These are phyloP conservation scores for Erythrophleum ivorense DNA, from an alignment of 331 rosid genomes.

Conservation along the genomic window DNA sequence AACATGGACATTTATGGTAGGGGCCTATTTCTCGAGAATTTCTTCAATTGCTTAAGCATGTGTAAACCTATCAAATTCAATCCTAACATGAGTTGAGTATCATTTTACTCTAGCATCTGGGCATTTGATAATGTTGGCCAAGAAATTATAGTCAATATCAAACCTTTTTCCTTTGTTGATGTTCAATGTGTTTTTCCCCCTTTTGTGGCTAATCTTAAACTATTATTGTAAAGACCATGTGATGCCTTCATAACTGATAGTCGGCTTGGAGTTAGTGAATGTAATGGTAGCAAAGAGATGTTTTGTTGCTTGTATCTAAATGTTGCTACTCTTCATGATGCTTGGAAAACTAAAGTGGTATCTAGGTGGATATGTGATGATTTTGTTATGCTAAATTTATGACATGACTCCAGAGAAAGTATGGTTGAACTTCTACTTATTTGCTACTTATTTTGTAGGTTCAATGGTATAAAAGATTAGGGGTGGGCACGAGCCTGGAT, in stretches of 20 bases:
- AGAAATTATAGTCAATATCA: conserved; percentile 7
- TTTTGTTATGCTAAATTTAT: conserved; percentile 35
- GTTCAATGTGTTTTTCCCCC: conserved; percentile 1
- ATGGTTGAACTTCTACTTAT: conserved; percentile 4
- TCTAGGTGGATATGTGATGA: conserved; percentile 52
- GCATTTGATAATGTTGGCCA: conserved; percentile 17
- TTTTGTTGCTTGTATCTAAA: conserved; percentile 74
- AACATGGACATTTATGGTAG: too few species aligned
- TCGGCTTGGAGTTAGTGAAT: conserved; percentile 48
- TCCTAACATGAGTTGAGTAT: too few species aligned
- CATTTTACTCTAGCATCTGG: too few species aligned
- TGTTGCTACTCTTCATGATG: conserved; percentile 68
- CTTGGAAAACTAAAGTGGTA: conserved; percentile 64
- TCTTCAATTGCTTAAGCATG: too few species aligned
- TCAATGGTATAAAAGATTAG: conserved; percentile 41
- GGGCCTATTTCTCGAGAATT: too few species aligned
- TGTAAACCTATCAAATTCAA: too few species aligned
- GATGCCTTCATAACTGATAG: conserved; percentile 53
- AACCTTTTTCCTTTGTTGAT: conserved; percentile 13
- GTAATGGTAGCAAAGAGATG: conserved; percentile 60
- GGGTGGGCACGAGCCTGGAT: too few species aligned
- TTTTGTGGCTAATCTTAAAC: conserved; percentile 28
- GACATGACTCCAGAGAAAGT: conserved; percentile 28
- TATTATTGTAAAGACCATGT: conserved; percentile 44
- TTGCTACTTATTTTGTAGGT: conserved; percentile 51